phyloP scores from a whole-genome alignment of 1,284 basidiomycete species.

The Salmacisia buchloeana region DNA sequence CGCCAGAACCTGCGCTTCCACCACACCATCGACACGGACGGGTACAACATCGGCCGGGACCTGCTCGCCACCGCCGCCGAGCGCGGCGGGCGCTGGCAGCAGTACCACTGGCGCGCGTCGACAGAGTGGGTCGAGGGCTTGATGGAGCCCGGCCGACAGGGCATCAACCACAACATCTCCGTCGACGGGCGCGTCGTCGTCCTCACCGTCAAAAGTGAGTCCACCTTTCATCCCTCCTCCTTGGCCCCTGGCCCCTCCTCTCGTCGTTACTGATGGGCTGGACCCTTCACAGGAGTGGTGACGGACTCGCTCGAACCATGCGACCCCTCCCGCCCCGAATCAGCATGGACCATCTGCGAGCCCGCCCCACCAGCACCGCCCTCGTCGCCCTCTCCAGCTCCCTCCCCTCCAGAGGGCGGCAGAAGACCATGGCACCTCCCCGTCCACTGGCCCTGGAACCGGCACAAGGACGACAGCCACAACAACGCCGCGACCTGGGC shows the following conservation, averaged over 20 bases:
- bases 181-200: slow-evolving; percentile 45
- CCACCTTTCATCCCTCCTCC: neutral
- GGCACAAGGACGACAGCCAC: no score
- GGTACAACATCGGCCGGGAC: slow-evolving; percentile 50
- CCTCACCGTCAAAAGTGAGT: slow-evolving; percentile 33
- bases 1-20: slow-evolving; percentile 29
- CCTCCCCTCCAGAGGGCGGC: neutral
- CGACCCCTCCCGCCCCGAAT: neutral
- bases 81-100: slow-evolving; percentile 41
- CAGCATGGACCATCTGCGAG: slow-evolving; percentile 5
- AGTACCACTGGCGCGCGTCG: slow-evolving; percentile 40
- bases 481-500: no score
- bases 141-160: slow-evolving; percentile 37
- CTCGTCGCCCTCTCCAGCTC: neutral
- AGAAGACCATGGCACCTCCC: no score
- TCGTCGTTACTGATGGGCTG: neutral
- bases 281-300: neutral
- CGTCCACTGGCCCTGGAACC: no score
- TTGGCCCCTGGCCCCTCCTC: neutral
- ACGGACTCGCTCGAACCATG: neutral
- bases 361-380: neutral
- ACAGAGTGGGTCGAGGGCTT: slow-evolving; percentile 47
- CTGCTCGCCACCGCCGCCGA: slow-evolving; percentile 42
- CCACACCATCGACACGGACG: slow-evolving; percentile 48
- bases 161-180: slow-evolving; percentile 50